Conservation (phyloP, 2,329 filamentous ascomycete genomes). For the Curvularia lunata region DNA sequence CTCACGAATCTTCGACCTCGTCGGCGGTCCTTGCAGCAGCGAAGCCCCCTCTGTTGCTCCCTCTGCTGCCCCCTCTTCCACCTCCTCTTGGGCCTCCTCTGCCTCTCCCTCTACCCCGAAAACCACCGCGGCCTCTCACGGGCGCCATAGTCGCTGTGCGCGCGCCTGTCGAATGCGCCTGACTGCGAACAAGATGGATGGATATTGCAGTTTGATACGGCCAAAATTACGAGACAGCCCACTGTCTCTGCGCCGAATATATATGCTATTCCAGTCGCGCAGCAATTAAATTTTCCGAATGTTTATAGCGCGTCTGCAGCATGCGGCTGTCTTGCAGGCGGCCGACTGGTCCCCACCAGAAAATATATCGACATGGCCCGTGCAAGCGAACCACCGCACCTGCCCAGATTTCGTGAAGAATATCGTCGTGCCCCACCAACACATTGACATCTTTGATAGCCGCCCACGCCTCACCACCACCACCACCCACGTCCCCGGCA, state of each 20-base stretch:
- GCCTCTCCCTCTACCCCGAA: constrained; percentile 19
- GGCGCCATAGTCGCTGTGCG: constrained; percentile 21
- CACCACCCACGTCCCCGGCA: constrained; percentile 7
- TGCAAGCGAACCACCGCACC: constrained; percentile 38
- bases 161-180: not conserved
- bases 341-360: constrained; percentile 14
- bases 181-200: not conserved
- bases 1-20: constrained; percentile 41
- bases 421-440: constrained; percentile 35
- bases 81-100: constrained; percentile 7
- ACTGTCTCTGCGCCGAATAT: not conserved
- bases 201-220: not conserved
- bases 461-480: constrained; percentile 19
- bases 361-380: constrained; percentile 35
- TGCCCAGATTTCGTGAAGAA: constrained; percentile 43
- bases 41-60: constrained; percentile 37
- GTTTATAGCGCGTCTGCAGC: not conserved
- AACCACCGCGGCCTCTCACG: constrained; percentile 29
- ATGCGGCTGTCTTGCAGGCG: not conserved
- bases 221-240: too few relatives aligned
- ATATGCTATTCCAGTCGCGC: not conserved
- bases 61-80: constrained; percentile 25
- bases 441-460: constrained; percentile 25
- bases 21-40: constrained; percentile 38
- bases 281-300: not conserved